Evolutionary conservation across 2,329 filamentous ascomycete species (phyloP), one percentile per base, ranked within the genome.

Genomic region (Fusarium coffeatum): DNA sequence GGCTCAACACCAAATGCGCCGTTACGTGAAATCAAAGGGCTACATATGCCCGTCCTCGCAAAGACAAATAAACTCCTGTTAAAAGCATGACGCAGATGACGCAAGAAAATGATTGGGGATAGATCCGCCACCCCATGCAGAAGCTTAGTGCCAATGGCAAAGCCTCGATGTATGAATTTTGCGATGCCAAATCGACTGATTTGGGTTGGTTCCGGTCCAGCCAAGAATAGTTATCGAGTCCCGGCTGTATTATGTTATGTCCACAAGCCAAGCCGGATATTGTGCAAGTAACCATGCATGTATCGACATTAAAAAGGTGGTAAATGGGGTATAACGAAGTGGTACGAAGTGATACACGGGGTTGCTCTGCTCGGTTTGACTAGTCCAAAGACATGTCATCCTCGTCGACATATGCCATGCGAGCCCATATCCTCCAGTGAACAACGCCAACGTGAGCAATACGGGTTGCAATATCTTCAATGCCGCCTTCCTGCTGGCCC

Each of bases 341-440:
- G 54, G 54, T 48, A 65, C 59, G 66, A 60, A 72, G 27, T 34
- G 32, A 60, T 67, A 66, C 57, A 58, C 48, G 45, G 41, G 27
- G 37, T 41, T 47, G 61, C 42, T 55, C 46, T 40, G 41, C 50
- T 45, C 42, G 20, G 42, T 25, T 41, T 54, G 49, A 41, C 66
- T 73, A 75, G 42, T 82, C 80, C 56, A 79, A 64, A 28, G 72
- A 65, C 75, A 79, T 78, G 50, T 77, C 78, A 55, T 83, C 79
- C 28, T 83, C 84, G 27, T 79, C 79, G 16, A 81, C 70, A 77
- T 97, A 97, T 15, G 92, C 89, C 55, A 97, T 83, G 4, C 88
- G 88, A 3, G 88, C 87, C 93, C 94, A 98, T 5, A 97, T 91
- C 50, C 93, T 88, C 94, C 94, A 98, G 80, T 98, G 94, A 25